Evolutionary conservation across 2,329 filamentous ascomycete species (phyloP), one percentile per base, ranked within the genome.

Genomic region (Alternaria ventricosa): DNA sequence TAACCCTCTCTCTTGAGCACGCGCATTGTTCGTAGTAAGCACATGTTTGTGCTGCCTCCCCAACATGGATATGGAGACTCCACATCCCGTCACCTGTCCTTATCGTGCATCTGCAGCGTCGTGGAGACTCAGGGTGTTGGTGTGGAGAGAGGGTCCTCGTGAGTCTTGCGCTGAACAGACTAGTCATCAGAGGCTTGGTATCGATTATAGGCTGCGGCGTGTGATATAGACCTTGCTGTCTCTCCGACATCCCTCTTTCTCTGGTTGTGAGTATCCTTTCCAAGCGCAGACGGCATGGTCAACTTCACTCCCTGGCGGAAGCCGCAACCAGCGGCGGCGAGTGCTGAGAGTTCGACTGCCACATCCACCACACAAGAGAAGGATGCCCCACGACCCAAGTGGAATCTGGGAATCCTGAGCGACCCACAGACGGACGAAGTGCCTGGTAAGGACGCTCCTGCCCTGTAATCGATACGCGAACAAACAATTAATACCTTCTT

Each of bases 371-470:
- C 59, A 28, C 33, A 65, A 36, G 65, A 67, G 49, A 63, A 58
- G 13, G 55, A 61, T 49, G 28, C 59, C 11, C 51, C 51, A 44
- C 62, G 60, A 18, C 68, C 61, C 44, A 74, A 61, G 50, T 87
- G 86, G 81, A 88, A 83, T 15, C 75, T 97, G 82, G 94, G 94
- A n/a, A 92, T 97, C 25, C 79, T 97, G 67, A 94, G 93, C 74
- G 93, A 96, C 72, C 87, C 83, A 51, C 79, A 90, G 61, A 97
- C 94, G 0, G 91, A 96, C 66, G 92, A 97, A 81, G 94, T 97
- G 12, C 94, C 94, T 69, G 93, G 92, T 94, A 82, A 67, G 86
- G 43, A 20, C 28, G 28, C 11, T 27, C 18, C 33, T 28, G 9
- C 23, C 12, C n/a, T 23, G 33, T n/a, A 20, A 15, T 13, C n/a